A percentile compares a stretch with the other conserved stretches of the same genome.
These are phyloP conservation scores for Diplodia seriata DNA, from an alignment of 2,329 filamentous ascomycete genomes.

Conservation along the genomic window DNA sequence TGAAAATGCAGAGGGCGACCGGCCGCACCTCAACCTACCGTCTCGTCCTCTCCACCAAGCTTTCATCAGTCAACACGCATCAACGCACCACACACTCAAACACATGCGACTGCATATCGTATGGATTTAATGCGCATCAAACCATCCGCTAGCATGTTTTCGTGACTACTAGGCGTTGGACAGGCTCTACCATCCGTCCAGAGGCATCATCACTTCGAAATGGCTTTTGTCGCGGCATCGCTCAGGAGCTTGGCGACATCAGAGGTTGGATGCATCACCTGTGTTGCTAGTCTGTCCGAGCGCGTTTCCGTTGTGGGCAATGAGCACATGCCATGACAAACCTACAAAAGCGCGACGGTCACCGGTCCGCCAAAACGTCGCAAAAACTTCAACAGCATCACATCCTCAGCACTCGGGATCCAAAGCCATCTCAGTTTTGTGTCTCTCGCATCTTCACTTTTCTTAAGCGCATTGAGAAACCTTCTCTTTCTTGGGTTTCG, in stretches of 20 bases:
- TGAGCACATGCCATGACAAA: conserved; percentile 27
- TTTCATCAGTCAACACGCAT: conserved; percentile 20
- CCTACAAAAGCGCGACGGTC: conserved; percentile 21
- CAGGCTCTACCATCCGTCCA: not conserved
- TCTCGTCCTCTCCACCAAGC: conserved; percentile 13
- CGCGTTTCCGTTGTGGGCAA: conserved; percentile 27
- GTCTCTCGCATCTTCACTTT: not conserved
- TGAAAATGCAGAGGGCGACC: conserved; percentile 5
- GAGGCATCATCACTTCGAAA: not conserved
- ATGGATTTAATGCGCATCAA: not conserved
- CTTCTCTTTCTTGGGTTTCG: not conserved
- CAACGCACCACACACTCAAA: not conserved
- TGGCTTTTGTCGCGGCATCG: conserved; percentile 12
- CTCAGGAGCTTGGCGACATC: not conserved
- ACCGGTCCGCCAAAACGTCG: conserved; percentile 12
- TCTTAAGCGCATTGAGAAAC: not conserved
- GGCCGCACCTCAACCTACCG: conserved; percentile 28
- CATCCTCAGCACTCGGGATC: not conserved
- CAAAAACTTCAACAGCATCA: conserved; percentile 16
- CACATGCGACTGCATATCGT: conserved; percentile 1
- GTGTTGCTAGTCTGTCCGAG: conserved; percentile 21
- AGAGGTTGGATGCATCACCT: conserved; percentile 7
- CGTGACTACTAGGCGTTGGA: not conserved
- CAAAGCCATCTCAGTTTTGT: not conserved
- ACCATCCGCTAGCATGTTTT: not conserved